Evolutionary conservation across 176 grass and related monocot genomes (phyloP), one percentile per base, ranked within the genome.

Genomic region (Dactylis glomerata): DNA sequence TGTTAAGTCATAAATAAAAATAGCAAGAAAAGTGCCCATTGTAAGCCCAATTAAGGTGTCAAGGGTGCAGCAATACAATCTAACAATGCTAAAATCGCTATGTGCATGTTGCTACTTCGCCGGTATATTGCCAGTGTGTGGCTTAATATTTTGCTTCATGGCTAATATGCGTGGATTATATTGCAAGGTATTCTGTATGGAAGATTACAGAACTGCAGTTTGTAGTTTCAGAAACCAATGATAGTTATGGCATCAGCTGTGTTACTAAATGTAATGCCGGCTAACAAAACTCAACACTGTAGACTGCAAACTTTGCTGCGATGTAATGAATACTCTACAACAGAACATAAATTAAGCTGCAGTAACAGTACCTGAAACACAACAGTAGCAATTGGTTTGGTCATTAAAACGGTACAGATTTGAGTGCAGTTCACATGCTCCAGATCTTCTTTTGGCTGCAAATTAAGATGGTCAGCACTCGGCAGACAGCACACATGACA

Each of bases 381-480:
- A 91, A 42, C 84, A 87, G 32, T 75, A 86, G 75, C 80, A 93
- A 61, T 73, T 90, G 24, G 84, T 86, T 77, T 91, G 78, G 45
- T 93, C 89, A 76, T 75, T 64, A 84, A 92, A 98, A 40, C 69
- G 82, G 89, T 93, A 89, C 83, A 88, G 68, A 88, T 92, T 81
- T 27, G 92, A 93, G 68, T 98, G 89, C 55, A 90, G 74, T 57
- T 88, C 82, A 72, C 85, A 89, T 47, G 67, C 26, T 66, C 87
- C 87, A 70, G 51, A 73, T 41, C 91, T 84, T 67, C 91, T 90
- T 91, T 89, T 89, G 36, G 32, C 89, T 90, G 87, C 81, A 84
- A 73, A 46, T 86, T 91, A 70, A 17, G 74, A 64, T 13, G 42
- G 32, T 51, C 68, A 4, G 56, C 37, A 68, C 6, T 16, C 37